Base-by-base conservation (phyloP, 179 eudicot genomes). In the Beta macrorhiza region DNA sequence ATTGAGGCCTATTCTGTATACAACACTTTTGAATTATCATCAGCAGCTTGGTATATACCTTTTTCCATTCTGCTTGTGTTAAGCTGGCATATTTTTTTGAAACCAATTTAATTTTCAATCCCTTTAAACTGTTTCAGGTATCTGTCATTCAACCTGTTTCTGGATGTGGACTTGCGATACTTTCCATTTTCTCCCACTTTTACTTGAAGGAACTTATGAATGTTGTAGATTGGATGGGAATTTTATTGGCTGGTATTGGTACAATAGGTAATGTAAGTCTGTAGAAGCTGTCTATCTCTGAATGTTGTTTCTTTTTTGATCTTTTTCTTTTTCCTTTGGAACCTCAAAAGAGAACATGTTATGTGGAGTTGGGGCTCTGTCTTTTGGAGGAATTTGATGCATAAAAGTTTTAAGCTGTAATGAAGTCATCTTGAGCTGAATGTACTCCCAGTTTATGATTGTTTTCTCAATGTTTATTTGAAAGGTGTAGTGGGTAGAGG, bases 101-200 rank as follows among this genome's bases (percentile, higher is more conserved):
- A 64, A 44, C 67, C 52, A 56, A 83, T 64, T 58, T 37, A 49
- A 32, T 57, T 32, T 67, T 44, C 64, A 49, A 84, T 82, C 61
- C 69, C 77, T 72, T 83, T 65, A 55, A 51, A 79, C 62, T 47
- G 29, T 72, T 19, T 78, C 87, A 97, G 99, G 99, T 97, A 74
- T 97, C 98, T 75, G 92, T 97, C 67, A 90, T 94, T 81, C 99
- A 97, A 88, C 97, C 99, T 67, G 94, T 97, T 83, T 97, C 99
- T 81, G 99, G 99, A 75, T 97, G 98, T 83, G 99, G 99, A 83
- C 99, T 97, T 81, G 98, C 98, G 81, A 91, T 97, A 81, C 99
- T 97, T 74, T 97, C 95, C 76, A 86, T 97, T 81, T 97, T 97
- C 90, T 97, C 98, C 78, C 99, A 97, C 90, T 97, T 92, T 84